Evolutionary conservation across 2,329 filamentous ascomycete species (phyloP), one percentile per base, ranked within the genome.

Genomic region (Chaetomiaceae sp.): DNA sequence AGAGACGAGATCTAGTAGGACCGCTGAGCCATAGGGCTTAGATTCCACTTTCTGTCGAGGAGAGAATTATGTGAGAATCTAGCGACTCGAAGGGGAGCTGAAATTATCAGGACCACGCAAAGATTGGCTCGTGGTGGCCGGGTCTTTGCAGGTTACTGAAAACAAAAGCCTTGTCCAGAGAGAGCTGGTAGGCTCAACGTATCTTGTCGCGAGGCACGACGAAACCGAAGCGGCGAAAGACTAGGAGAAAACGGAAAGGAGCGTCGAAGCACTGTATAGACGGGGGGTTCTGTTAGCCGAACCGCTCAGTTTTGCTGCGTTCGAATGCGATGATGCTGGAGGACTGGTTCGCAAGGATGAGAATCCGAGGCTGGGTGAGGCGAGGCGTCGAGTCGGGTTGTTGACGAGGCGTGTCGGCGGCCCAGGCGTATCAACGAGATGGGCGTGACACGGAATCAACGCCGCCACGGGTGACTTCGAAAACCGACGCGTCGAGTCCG

Each of bases 1-100:
- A 48, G 48, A 44, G 48, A 60, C 58, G 58, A 64, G 61, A 62
- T 65, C 63, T 71, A 71, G 43, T 65, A 62, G 53, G 60, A 65
- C 59, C 54, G 55, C 55, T 59, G 53, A 70, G 70, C 70, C 70
- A 72, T 72, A 63, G 55, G 58, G 50, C 46, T 52, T 56, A 47
- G 54, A 39, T 53, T 48, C 40, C n/a, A 35, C 23, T 39, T 20
- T 55, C 40, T 45, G 44, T 43, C 51, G 20, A 33, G 35, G 31
- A 44, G 33, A 35, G 27, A 17, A 16, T 40, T 12, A n/a, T 17
- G 40, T 16, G 23, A 19, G 17, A 19, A 4, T 44, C 14, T 14
- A 25, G 34, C 23, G 17, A 48, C 30, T 23, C 44, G 27, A 45
- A 25, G 12, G 13, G 14, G 33, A 33, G 7, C 8, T n/a, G 12